phyloP scores from a whole-genome alignment of 495 filamentous ascomycete genomes.

The Talaromyces nanjingensis region DNA sequence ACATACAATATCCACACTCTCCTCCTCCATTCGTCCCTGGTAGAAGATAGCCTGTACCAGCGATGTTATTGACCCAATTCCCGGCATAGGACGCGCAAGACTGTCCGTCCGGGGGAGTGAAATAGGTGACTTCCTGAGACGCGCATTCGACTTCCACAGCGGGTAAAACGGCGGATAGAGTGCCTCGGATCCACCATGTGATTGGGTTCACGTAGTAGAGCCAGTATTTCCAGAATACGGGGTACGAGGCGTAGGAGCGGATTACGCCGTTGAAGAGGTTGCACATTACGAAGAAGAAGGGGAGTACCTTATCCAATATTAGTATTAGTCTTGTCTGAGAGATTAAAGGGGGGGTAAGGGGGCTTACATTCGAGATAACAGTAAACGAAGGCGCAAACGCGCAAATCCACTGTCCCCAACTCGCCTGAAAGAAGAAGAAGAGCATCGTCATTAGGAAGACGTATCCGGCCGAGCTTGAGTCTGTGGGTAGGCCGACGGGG shows the following conservation, averaged over 20 bases:
- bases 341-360: conserved; percentile 48
- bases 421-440: conserved; percentile 71
- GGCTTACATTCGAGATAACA: conserved; percentile 62
- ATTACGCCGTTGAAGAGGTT: conserved; percentile 71
- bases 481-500: conserved; percentile 61
- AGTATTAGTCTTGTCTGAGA: conserved; percentile 18
- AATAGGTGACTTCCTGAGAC: conserved; percentile 53
- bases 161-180: conserved; percentile 56
- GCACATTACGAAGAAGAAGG: conserved; percentile 78
- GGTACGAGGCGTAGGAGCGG: conserved; percentile 50
- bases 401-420: conserved; percentile 81
- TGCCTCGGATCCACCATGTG: conserved; percentile 68
- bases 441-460: conserved; percentile 78
- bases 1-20: conserved; percentile 73
- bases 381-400: conserved; percentile 75
- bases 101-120: conserved; percentile 55
- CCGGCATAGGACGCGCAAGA: conserved; percentile 58
- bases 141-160: conserved; percentile 51
- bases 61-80: conserved; percentile 39
- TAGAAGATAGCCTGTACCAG: conserved; percentile 49
- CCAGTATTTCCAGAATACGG: conserved; percentile 76
- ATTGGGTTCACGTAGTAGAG: conserved; percentile 66
- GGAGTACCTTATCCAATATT: conserved; percentile 33
- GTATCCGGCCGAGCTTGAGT: conserved; percentile 63
- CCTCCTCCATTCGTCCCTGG: conserved; percentile 43